Percentiles rank a stretch among this genome's conserved stretches.
phyloP scores from a whole-genome alignment of 345 rosid species.

The Euphorbia peplus region DNA sequence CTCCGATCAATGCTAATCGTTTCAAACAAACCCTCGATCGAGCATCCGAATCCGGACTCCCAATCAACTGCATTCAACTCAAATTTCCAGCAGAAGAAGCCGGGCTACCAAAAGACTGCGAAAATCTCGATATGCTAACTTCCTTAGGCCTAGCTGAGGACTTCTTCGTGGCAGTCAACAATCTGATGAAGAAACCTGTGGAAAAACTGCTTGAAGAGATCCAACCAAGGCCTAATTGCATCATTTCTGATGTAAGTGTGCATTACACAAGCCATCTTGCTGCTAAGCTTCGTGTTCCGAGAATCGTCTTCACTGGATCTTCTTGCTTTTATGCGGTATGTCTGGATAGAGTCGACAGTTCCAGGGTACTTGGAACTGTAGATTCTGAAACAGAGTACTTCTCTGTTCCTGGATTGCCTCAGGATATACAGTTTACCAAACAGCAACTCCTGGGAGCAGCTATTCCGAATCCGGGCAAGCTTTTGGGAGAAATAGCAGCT shows the following conservation, averaged over 20 bases:
- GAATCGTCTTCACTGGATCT: constrained; percentile 24
- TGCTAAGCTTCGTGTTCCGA: constrained; percentile 20
- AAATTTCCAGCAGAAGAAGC: constrained; percentile 9
- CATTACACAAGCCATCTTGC: constrained; percentile 26
- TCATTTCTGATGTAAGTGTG: constrained; percentile 30
- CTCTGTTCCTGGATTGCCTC: constrained; percentile 12
- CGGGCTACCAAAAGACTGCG: constrained; percentile 18
- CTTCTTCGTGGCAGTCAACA: constrained; percentile 6
- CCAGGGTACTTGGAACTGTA: not conserved
- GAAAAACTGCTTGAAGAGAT: constrained; percentile 19
- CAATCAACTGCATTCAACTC: constrained; percentile 5
- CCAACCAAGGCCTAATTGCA: constrained; percentile 27
- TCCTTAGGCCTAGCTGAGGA: constrained; percentile 8
- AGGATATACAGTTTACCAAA: not conserved
- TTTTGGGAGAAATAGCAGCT: not conserved
- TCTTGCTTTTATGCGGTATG: constrained; percentile 10
- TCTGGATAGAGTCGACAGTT: not conserved
- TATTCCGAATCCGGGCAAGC: not conserved
- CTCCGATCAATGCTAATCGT: constrained; percentile 26
- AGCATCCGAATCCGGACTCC: constrained; percentile 19
- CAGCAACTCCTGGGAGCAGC: not conserved
- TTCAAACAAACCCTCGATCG: constrained; percentile 15
- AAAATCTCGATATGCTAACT: constrained; percentile 18
- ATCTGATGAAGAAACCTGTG: constrained; percentile 11
- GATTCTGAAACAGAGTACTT: not conserved